Conservation (phyloP, 139 green algal species). For the Chlorella sp. region DNA sequence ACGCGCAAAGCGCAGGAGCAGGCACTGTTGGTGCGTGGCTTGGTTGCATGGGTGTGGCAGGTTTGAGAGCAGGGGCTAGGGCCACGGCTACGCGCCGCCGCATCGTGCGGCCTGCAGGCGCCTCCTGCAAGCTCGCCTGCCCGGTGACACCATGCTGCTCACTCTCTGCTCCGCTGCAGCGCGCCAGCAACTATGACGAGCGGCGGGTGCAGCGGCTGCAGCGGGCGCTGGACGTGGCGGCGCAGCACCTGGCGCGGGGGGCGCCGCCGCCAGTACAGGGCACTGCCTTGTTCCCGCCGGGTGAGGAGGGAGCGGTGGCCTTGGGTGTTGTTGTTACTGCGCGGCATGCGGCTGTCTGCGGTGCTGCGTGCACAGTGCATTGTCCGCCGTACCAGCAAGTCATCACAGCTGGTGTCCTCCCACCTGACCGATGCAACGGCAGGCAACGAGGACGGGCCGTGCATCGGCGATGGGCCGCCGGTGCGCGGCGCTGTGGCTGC, state of each 20-base stretch:
- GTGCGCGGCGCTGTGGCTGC: conserved; percentile 33
- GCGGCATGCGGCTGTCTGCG: too few relatives aligned
- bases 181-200: conserved; percentile 8
- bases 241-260: neutral
- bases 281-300: neutral
- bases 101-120: too few relatives aligned
- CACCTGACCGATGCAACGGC: too few relatives aligned
- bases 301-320: neutral
- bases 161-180: neutral
- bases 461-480: conserved; percentile 1
- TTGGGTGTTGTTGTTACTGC: too few relatives aligned
- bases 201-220: conserved; percentile 22
- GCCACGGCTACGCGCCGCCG: too few relatives aligned
- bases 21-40: neutral
- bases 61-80: too few relatives aligned
- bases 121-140: neutral
- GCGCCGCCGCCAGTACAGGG: neutral
- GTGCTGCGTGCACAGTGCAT: too few relatives aligned
- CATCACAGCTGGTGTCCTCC: too few relatives aligned
- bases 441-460: conserved; percentile 35
- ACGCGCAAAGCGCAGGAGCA: conserved; percentile 8
- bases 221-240: neutral
- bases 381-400: too few relatives aligned
- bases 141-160: neutral
- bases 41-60: neutral